These are phyloP conservation scores for Cornus florida DNA, from an alignment of 148 eudicot genomes.

Conservation along the genomic window DNA sequence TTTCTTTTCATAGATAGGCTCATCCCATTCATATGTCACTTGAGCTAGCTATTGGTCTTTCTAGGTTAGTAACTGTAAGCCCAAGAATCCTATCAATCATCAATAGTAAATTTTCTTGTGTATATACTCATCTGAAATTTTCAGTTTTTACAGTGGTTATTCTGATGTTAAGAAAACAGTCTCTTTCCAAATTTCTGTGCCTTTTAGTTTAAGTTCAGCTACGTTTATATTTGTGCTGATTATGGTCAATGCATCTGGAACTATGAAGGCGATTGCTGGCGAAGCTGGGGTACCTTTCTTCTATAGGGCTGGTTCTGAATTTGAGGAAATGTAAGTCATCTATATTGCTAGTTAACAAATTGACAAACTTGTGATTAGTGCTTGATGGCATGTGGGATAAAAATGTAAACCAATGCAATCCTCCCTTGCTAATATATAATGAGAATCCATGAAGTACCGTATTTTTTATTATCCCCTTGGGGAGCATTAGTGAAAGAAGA, in stretches of 20 bases:
- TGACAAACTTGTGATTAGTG: background rate
- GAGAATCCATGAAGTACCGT: background rate
- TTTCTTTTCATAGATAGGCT: background rate
- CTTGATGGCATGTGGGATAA: background rate
- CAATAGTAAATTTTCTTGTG: background rate
- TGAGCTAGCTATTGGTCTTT: conserved; percentile 1
- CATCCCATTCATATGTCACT: background rate
- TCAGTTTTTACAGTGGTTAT: background rate
- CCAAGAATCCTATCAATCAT: background rate
- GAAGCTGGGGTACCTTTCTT: conserved; percentile 99
- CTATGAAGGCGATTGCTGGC: conserved; percentile 92
- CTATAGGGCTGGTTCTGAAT: conserved; percentile 98
- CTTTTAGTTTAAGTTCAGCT: background rate
- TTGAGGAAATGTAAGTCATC: conserved; percentile 89
- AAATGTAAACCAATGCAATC: background rate
- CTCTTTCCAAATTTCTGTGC: background rate
- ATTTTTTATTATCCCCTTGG: background rate
- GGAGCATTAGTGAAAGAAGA: background rate
- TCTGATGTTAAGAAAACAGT: conserved; percentile 7
- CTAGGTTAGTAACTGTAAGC: background rate
- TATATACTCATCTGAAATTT: background rate
- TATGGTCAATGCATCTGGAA: conserved; percentile 14
- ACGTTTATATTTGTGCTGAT: conserved; percentile 3
- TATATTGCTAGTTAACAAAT: conserved; percentile 3
- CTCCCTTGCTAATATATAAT: conserved; percentile 4